Evolutionary conservation across 441 rosid genomes (phyloP).

Genomic region (Eutrema salsugineum): DNA sequence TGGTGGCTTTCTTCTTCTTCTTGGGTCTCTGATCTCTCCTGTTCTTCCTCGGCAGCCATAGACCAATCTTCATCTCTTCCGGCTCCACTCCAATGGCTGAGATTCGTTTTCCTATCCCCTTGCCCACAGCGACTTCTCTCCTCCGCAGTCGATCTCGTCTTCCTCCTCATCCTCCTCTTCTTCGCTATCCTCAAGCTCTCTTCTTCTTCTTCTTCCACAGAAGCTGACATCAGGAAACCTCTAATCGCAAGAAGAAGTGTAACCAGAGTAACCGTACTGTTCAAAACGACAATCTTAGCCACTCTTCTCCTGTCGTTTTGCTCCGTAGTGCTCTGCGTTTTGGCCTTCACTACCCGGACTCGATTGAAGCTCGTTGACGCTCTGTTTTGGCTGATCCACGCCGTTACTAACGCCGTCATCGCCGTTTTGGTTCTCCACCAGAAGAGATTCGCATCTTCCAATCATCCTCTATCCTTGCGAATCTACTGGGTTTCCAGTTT

Average conservation of each 20-base stretch:
- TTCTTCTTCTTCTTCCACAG: slow-evolving; percentile 33
- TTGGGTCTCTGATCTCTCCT: slow-evolving; percentile 41
- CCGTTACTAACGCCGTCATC: slow-evolving; percentile 56
- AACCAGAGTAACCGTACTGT: slow-evolving; percentile 39
- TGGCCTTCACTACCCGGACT: slow-evolving; percentile 40
- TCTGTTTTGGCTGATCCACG: slow-evolving; percentile 67
- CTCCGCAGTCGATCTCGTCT: slow-evolving; percentile 48
- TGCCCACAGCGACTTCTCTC: slow-evolving; percentile 75
- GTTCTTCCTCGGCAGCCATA: slow-evolving; percentile 42
- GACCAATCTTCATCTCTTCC: slow-evolving; percentile 41
- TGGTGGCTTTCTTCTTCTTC: slow-evolving; percentile 14
- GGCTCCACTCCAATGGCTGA: slow-evolving; percentile 56
- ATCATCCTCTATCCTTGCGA: slow-evolving; percentile 62
- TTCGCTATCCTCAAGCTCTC: slow-evolving; percentile 55
- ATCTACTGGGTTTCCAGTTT: slow-evolving; percentile 61
- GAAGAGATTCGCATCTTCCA: slow-evolving; percentile 58
- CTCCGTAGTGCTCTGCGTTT: slow-evolving; percentile 45
- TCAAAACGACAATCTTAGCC: slow-evolving; percentile 47
- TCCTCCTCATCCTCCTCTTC: slow-evolving; percentile 47
- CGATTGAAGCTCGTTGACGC: slow-evolving; percentile 39
- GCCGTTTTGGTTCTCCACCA: slow-evolving; percentile 61
- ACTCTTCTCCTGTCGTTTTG: slow-evolving; percentile 44
- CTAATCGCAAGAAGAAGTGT: slow-evolving; percentile 39
- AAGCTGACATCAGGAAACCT: slow-evolving; percentile 44
- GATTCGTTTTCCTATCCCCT: slow-evolving; percentile 69